Evolutionary conservation across 2,329 filamentous ascomycete species (phyloP).

Genomic region (Cladorrhinum sp.): DNA sequence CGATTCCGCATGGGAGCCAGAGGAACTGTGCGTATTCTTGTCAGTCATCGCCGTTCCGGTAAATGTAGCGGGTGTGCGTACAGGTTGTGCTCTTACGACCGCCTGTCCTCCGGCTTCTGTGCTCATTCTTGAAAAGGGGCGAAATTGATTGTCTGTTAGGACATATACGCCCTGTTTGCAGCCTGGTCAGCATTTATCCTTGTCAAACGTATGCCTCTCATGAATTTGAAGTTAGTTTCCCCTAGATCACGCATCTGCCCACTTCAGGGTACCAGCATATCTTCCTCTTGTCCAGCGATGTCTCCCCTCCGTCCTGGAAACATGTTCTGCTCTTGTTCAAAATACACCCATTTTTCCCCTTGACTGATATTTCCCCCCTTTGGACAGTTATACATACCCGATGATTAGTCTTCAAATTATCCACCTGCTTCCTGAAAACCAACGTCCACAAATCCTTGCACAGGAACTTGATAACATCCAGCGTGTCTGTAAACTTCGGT

Average conservation of each 20-base stretch:
- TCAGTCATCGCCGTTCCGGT: not conserved
- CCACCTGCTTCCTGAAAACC: constrained; percentile 93
- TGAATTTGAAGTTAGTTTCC: too few species aligned
- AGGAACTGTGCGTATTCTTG: constrained; percentile 61
- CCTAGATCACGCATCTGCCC: too few species aligned
- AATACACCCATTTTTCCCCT: too few species aligned
- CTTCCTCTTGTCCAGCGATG: too few species aligned
- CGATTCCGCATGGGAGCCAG: constrained; percentile 91
- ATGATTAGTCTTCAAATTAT: constrained; percentile 98
- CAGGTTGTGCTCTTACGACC: constrained; percentile 72
- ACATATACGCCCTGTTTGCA: constrained; percentile 81
- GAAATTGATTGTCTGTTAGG: constrained; percentile 87
- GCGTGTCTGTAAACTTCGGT: constrained; percentile 83
- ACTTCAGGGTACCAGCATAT: too few species aligned
- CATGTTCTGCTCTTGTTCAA: too few species aligned
- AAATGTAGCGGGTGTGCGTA: constrained; percentile 40
- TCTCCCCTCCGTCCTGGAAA: too few species aligned
- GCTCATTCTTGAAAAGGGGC: constrained; percentile 85
- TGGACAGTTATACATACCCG: constrained; percentile 48
- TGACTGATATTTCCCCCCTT: not conserved
- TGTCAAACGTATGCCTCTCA: too few species aligned
- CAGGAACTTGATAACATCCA: constrained; percentile 96
- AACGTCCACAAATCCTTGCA: constrained; percentile 98
- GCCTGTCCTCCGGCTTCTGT: constrained; percentile 73
- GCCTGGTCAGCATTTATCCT: constrained; percentile 10